Base-by-base conservation (phyloP, 2,329 filamentous ascomycete species). In the Nakataea oryzae region DNA sequence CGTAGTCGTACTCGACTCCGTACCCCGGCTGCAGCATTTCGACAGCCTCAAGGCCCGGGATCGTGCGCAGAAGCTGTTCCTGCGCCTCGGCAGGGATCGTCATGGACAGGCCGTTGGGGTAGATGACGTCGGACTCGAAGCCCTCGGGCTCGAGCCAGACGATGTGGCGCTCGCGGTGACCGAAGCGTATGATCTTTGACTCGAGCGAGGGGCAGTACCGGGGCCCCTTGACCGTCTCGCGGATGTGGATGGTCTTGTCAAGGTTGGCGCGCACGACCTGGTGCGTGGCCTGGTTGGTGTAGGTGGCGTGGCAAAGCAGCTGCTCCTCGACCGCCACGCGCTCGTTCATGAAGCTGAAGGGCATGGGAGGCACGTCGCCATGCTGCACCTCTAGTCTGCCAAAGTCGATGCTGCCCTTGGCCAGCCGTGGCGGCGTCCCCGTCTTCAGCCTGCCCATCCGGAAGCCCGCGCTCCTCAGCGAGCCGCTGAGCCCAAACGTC, bases 111-210 rank as follows among this genome's bases (percentile, higher is more conserved):
- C 95, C 95, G 70, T 99, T 99, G 0, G 95, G 95, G 71, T 99
- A 99, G 62, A 99, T 87, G 57, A 96, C 81, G 67, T 96, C 86
- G 71, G 85, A 96, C 65, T 93, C 84, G 69, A 97, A 96, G 2
- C 95, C 95, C 78, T 99, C 95, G 0, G 93, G 95, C 73, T 99
- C 95, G 17, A 99, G 85, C 95, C 95, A 99, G 62, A 99, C 88
- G 66, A 96, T 90, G 69, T 99, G 95, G 7, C 81, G 82, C 26
- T 86, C 78, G 72, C 92, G 95, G 65, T 95, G 82, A 4, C 86
- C 80, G 71, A 99, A 99, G 11, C 90, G 86, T 57, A 97, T 88
- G 59, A 99, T 83, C 74, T 99, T 99, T 21, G 92, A 92, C 75
- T 99, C 95, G 4, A 99, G 78, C 0, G 93, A 97, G 3, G 95